phyloP scores from a whole-genome alignment of 2,329 filamentous ascomycete species.

The Pyrenophora teres region DNA sequence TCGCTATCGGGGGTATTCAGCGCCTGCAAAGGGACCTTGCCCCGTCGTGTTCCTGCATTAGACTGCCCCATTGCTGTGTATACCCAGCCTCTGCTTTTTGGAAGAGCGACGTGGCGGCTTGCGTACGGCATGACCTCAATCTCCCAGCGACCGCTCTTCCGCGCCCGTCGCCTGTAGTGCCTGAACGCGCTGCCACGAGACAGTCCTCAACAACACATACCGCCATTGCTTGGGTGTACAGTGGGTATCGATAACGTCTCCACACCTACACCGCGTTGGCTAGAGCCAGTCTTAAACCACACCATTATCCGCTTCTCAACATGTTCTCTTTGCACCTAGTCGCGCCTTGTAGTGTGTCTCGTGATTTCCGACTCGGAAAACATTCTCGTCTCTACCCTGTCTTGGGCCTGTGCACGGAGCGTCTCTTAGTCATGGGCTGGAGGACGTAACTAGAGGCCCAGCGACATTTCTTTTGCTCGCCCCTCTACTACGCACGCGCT shows the following conservation, averaged over 20 bases:
- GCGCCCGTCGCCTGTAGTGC: background rate
- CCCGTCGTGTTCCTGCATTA: slow-evolving; percentile 33
- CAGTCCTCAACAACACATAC: slow-evolving; percentile 12
- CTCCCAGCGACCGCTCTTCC: slow-evolving; percentile 17
- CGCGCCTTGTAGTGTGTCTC: background rate
- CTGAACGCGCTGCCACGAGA: slow-evolving; percentile 5
- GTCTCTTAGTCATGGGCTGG: too few relatives aligned
- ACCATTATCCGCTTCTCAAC: background rate
- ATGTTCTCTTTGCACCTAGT: too few relatives aligned
- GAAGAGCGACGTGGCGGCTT: slow-evolving; percentile 31
- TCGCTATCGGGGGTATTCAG: slow-evolving; percentile 14
- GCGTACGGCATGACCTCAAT: slow-evolving; percentile 14
- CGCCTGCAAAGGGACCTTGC: slow-evolving; percentile 5
- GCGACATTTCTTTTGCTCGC: too few relatives aligned
- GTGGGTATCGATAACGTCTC: slow-evolving; percentile 1
- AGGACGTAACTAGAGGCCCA: too few relatives aligned
- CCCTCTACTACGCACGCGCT: too few relatives aligned
- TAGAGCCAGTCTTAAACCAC: background rate
- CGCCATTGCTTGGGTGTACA: slow-evolving; percentile 4
- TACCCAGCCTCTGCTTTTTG: slow-evolving; percentile 34
- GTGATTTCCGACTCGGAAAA: too few relatives aligned
- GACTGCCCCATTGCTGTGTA: slow-evolving; percentile 16
- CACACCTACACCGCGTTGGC: too few relatives aligned
- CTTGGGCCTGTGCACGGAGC: too few relatives aligned
- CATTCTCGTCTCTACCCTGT: too few relatives aligned